phyloP scores from a whole-genome alignment of 805 yeast species.

The Nakazawaea anatomiae region DNA sequence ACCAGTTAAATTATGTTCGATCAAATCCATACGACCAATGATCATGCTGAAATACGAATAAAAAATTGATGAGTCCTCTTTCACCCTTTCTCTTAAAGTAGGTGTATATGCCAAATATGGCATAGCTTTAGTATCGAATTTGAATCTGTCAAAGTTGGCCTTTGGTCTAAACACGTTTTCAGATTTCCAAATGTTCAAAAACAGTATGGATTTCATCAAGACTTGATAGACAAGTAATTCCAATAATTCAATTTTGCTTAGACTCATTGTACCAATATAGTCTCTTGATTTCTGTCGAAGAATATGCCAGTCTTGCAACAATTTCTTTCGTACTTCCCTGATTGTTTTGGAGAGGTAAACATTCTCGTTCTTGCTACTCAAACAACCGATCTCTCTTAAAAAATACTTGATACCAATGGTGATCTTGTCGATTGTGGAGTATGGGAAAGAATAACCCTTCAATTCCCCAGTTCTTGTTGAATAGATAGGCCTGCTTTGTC shows the following conservation, averaged over 20 bases:
- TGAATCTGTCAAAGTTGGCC: slow-evolving; percentile 4
- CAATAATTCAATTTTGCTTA: slow-evolving; percentile 53
- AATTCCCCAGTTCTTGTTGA: slow-evolving; percentile 28
- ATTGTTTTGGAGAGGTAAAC: slow-evolving; percentile 59
- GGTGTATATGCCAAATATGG: slow-evolving; percentile 52
- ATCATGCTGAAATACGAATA: slow-evolving; percentile 60
- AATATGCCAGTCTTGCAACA: slow-evolving; percentile 78
- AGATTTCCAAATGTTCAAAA: slow-evolving; percentile 66
- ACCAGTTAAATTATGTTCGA: slow-evolving; percentile 68
- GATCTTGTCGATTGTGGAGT: slow-evolving; percentile 53
- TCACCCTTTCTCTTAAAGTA: slow-evolving; percentile 52
- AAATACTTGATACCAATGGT: slow-evolving; percentile 68
- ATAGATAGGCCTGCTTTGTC: slow-evolving; percentile 42
- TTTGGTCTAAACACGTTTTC: slow-evolving; percentile 33
- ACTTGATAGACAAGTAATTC: slow-evolving; percentile 64
- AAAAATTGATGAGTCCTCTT: slow-evolving; percentile 53
- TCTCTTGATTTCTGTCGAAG: slow-evolving; percentile 73
- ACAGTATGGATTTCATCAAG: slow-evolving; percentile 54
- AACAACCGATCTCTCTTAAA: slow-evolving; percentile 63
- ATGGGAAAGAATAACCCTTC: slow-evolving; percentile 45
- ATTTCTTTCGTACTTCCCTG: slow-evolving; percentile 57
- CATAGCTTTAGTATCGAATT: slow-evolving; percentile 24
- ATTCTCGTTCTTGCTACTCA: slow-evolving; percentile 66
- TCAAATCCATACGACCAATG: slow-evolving; percentile 71
- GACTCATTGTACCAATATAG: slow-evolving; percentile 56